Conservation (phyloP, 192 early-diverging fungal species). For the Podila clonocystis region DNA sequence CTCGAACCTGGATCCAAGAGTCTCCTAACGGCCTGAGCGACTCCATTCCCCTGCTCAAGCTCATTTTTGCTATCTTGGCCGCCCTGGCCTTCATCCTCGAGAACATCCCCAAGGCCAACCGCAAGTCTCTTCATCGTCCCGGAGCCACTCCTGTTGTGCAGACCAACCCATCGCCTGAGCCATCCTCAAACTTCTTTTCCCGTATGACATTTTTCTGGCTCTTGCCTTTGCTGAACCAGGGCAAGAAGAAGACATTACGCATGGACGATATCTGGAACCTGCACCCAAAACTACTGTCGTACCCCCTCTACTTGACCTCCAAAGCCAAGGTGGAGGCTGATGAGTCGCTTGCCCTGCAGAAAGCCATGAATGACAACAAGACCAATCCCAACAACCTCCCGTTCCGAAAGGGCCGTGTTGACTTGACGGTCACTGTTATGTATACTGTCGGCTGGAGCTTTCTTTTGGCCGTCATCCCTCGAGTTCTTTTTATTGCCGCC, state of each 20-base stretch:
- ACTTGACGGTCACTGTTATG: no score
- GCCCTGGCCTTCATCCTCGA: slow-evolving; percentile 55
- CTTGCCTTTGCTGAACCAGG: slow-evolving; percentile 37
- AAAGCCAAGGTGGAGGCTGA: slow-evolving; percentile 41
- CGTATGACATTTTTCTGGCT: slow-evolving; percentile 54
- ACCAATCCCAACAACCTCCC: slow-evolving; percentile 8
- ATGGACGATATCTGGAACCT: slow-evolving; percentile 45
- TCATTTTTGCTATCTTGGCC: slow-evolving; percentile 38
- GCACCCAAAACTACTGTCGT: slow-evolving; percentile 35
- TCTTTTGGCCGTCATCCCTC: slow-evolving; percentile 19
- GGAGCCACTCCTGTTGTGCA: background rate
- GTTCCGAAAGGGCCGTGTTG: background rate
- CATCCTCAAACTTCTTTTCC: slow-evolving; percentile 33
- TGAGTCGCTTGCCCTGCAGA: slow-evolving; percentile 22
- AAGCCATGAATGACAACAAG: slow-evolving; percentile 12
- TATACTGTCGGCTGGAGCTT: slow-evolving; percentile 31
- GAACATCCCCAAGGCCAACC: slow-evolving; percentile 48
- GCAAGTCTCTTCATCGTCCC: slow-evolving; percentile 28
- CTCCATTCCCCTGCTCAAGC: slow-evolving; percentile 32
- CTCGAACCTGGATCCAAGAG: slow-evolving; percentile 54
- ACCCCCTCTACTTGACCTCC: slow-evolving; percentile 41
- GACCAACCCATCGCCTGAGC: slow-evolving; percentile 39
- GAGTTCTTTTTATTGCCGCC: slow-evolving; percentile 17
- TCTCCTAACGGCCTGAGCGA: slow-evolving; percentile 19
- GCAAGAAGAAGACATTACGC: slow-evolving; percentile 29